Evolutionary conservation across 2,329 filamentous ascomycete species (phyloP), one percentile per base, ranked within the genome.

Genomic region (Leptographium procerum): DNA sequence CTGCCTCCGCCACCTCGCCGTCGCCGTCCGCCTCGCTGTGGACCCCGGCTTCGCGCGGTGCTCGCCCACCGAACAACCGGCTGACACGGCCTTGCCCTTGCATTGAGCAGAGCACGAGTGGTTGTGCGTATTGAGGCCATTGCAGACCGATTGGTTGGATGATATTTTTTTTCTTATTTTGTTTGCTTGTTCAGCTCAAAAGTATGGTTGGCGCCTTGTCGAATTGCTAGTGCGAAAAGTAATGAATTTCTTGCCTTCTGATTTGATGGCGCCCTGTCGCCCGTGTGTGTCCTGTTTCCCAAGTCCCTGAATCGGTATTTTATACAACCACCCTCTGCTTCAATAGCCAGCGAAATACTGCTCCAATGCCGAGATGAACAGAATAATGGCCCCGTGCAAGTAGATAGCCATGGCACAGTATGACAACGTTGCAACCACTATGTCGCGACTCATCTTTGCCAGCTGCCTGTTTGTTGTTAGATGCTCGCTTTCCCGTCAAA

Each of bases 41-140:
- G 47, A 11, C 36, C 11, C 16, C 56, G 28, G 29, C 52, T 4
- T 5, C 11, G 31, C 16, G 2, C 11, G 16, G 9, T 48, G 58
- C 58, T 59, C 26, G 53, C 28, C 57, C 60, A 57, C 28, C 61
- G 60, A 2, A 58, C 52, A 5, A 56, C 24, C 14, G 54, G 33
- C 43, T 43, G 55, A 22, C 43, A 29, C 7, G 47, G 57, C 47
- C 53, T 48, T 10, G 60, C 43, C 45, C 24, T 33, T 36, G 56
- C 51, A 2, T 50, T 40, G 9, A 58, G 31, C n/a, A 48, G 26
- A 13, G n/a, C 36, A 8, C 34, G 31, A 14, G 57, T 53, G 1
- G 51, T 59, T 52, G 57, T 59, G 52, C 59, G 59, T 24, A 62
- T 43, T 9, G 57, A 59, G 11, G 57, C 40, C 60, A 63, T 63